Base-by-base conservation (phyloP, 768 basidiomycete genomes). In the Postia placenta region DNA sequence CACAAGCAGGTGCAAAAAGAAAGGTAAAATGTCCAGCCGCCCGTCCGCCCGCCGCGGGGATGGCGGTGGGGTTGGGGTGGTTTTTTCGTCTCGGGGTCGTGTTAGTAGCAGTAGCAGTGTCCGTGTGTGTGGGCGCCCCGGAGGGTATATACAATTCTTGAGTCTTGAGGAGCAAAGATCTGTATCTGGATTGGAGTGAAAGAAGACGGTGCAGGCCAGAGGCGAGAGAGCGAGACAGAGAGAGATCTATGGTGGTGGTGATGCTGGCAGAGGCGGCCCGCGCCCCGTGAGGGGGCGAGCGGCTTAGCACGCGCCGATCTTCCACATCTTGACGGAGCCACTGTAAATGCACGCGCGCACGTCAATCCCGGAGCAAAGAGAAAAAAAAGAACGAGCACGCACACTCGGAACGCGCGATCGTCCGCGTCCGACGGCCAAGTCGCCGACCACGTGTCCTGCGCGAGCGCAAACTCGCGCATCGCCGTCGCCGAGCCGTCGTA, bases 331-430 rank as follows among this genome's bases (percentile, higher is more conserved):
- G 26, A 69, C 67, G 24, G 56, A 69, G 47, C 66, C 62, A 36
- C 66, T 68, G n/a, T n/a, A n/a, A n/a, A 42, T 40, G 28, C 35
- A n/a, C 38, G 3, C 38, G 47, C 20, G 35, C 25, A 38, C 50
- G 37, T 35, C 15, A 5, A 28, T 36, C 5, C n/a, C 20, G 27
- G 19, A 22, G 25, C 2, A 28, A 12, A 26, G 7, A 6, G 14
- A 12, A 35, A 23, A 42, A 22, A 26, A 28, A 46, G 22, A 24
- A 23, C 23, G 27, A 3, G 17, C 22, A 63, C 67, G 49, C 58
- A 85, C 81, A 92, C 75, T 37, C 84, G 74, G 69, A 92, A 77
- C 1, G 84, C 82, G 25, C 85, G 73, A 43, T 79, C 74, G 50
- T 79, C 73, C 9, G 78, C 71, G 43, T 71, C 75, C 5, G 71